These are phyloP conservation scores for Tarenaya hassleriana DNA, from an alignment of 345 rosid genomes.

Conservation along the genomic window DNA sequence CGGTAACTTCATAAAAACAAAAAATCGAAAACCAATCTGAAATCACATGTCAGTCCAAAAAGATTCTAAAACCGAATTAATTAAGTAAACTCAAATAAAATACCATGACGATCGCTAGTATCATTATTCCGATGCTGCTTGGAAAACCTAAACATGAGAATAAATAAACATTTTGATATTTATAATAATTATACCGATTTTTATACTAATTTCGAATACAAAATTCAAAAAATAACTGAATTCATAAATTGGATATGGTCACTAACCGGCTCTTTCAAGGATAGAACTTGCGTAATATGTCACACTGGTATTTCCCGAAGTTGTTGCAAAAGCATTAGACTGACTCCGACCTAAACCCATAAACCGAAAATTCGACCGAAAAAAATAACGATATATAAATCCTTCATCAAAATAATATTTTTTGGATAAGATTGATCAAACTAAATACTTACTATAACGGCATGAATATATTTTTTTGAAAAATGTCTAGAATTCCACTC, in stretches of 20 bases:
- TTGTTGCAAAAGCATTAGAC: neutral
- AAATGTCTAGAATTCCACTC: neutral
- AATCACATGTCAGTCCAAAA: neutral
- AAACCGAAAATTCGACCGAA: too few species aligned
- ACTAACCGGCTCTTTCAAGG: too few species aligned
- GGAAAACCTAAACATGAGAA: neutral
- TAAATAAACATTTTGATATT: too few species aligned
- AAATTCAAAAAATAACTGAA: too few species aligned
- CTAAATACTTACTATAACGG: too few species aligned
- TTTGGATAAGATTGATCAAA: too few species aligned
- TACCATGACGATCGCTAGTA: neutral
- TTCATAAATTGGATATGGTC: too few species aligned
- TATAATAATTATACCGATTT: neutral
- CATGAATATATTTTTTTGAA: neutral
- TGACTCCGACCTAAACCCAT: constrained; percentile 38
- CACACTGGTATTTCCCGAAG: too few species aligned
- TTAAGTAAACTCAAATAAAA: neutral
- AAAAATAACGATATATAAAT: too few species aligned
- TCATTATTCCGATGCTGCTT: neutral
- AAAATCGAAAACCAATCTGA: neutral
- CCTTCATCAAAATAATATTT: too few species aligned
- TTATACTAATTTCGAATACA: neutral
- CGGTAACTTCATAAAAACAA: constrained; percentile 23
- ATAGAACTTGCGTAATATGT: neutral
- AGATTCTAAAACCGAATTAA: neutral